These are phyloP conservation scores for Phalaenopsis hybrid DNA, from an alignment of 116 monocot genomes.

Conservation along the genomic window DNA sequence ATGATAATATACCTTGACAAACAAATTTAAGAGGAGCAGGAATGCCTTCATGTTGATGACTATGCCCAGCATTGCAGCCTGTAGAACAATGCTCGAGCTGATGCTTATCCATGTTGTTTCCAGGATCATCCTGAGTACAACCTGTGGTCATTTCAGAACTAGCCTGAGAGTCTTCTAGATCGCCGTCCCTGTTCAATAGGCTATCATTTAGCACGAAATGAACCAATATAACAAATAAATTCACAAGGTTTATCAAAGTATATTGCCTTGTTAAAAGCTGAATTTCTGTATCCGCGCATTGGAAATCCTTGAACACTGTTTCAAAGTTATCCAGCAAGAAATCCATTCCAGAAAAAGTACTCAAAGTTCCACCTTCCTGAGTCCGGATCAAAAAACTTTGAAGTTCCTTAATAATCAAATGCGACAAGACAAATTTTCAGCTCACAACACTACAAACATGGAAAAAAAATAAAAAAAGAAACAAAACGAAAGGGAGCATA, in stretches of 20 bases:
- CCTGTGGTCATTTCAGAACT: constrained; percentile 25
- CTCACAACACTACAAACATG: neutral
- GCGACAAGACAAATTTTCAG: neutral
- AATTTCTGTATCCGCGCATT: constrained; percentile 21
- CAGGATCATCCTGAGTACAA: constrained; percentile 7
- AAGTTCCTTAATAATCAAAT: constrained; percentile 52
- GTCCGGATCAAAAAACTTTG: constrained; percentile 50
- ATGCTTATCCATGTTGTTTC: neutral
- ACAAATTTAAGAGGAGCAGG: neutral
- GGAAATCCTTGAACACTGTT: constrained; percentile 53
- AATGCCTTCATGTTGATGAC: neutral
- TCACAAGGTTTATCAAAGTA: neutral
- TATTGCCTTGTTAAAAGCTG: constrained; percentile 33
- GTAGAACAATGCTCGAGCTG: constrained; percentile 6
- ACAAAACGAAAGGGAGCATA: neutral
- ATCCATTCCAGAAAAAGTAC: constrained; percentile 31
- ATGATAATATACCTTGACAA: constrained; percentile 17
- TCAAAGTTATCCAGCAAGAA: constrained; percentile 51
- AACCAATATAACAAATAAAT: neutral
- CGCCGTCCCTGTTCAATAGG: constrained; percentile 17
- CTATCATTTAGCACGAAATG: neutral
- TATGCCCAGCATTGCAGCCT: neutral
- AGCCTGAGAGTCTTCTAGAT: constrained; percentile 20
- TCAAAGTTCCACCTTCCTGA: constrained; percentile 22
- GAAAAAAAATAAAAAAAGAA: no score